Conservation (phyloP, 768 basidiomycete genomes). For the Tulasnella sp. region DNA sequence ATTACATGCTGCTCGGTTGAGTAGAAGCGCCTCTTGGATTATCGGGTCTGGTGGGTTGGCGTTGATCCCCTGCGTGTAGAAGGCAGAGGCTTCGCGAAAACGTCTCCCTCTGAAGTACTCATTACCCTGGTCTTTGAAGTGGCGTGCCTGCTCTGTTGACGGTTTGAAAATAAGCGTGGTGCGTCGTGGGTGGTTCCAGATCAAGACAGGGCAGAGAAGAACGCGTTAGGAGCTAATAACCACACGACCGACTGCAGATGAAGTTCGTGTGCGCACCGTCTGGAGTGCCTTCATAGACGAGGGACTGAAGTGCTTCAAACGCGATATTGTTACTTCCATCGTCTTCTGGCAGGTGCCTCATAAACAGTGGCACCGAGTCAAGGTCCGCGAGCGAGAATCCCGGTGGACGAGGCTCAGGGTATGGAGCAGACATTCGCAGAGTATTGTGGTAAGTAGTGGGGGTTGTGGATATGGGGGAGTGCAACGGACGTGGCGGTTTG, state of each 20-base stretch:
- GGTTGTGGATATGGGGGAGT: conserved; percentile 8
- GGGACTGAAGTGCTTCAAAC: conserved; percentile 77
- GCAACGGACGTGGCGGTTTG: neutral
- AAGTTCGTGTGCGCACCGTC: conserved; percentile 65
- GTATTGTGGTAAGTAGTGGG: neutral
- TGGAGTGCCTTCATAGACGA: conserved; percentile 85
- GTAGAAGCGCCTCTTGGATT: conserved; percentile 64
- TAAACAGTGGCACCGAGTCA: conserved; percentile 83
- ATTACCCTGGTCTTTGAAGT: conserved; percentile 95
- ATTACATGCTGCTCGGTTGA: conserved; percentile 92
- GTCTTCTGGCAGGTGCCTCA: conserved; percentile 77
- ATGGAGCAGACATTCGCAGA: neutral
- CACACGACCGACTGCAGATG: neutral
- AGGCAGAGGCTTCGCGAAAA: conserved; percentile 79
- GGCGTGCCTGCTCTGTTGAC: conserved; percentile 72
- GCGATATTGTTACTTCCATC: conserved; percentile 56
- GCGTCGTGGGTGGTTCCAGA: neutral
- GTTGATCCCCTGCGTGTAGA: conserved; percentile 88
- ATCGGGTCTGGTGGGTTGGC: conserved; percentile 65
- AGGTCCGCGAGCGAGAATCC: conserved; percentile 43
- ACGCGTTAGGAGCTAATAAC: neutral
- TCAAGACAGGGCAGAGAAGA: neutral
- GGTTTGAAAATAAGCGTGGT: conserved; percentile 15
- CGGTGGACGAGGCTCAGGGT: conserved; percentile 9
- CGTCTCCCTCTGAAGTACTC: conserved; percentile 87